Percentiles rank a stretch among this genome's conserved stretches.
Evolutionary conservation across 805 yeast species (phyloP).

Genomic region (Candida peoriensis): DNA sequence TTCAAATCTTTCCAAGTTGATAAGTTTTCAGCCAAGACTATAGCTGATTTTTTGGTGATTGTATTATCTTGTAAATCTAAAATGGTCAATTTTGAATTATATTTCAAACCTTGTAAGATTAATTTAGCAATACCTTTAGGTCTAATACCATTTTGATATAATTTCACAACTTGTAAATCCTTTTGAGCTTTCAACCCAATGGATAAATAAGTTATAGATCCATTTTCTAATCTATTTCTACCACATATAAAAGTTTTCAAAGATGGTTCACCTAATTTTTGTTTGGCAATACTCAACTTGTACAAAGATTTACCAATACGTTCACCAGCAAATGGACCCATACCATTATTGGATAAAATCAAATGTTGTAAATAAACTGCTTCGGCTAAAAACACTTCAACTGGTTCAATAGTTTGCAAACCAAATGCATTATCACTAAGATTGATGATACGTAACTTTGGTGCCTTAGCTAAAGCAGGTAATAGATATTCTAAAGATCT

Average conservation of each 20-base stretch:
- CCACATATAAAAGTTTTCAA: conserved; percentile 92
- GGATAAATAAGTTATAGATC: conserved; percentile 81
- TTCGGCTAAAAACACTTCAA: conserved; percentile 70
- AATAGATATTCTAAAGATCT: conserved; percentile 67
- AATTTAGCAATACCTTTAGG: conserved; percentile 83
- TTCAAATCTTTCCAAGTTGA: conserved; percentile 58
- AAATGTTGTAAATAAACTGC: conserved; percentile 81
- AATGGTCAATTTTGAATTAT: conserved; percentile 54
- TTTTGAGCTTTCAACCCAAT: conserved; percentile 79
- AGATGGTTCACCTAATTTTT: conserved; percentile 36
- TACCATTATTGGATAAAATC: conserved; percentile 89
- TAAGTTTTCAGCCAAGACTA: conserved; percentile 57
- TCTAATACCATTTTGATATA: conserved; percentile 96
- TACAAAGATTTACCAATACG: conserved; percentile 85
- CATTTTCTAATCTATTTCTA: conserved; percentile 94
- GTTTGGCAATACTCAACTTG: conserved; percentile 62
- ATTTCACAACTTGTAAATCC: conserved; percentile 63
- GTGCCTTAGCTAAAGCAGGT: conserved; percentile 65
- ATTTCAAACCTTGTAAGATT: conserved; percentile 63
- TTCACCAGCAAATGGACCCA: conserved; percentile 98
- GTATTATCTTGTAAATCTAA: conserved; percentile 96
- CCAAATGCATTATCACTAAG: conserved; percentile 97
- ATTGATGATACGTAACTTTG: conserved; percentile 67
- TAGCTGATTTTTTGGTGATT: conserved; percentile 65
- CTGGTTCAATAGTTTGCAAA: conserved; percentile 86